These are phyloP conservation scores for Eucalyptus caleyi DNA, from an alignment of 345 rosid genomes.

Conservation along the genomic window DNA sequence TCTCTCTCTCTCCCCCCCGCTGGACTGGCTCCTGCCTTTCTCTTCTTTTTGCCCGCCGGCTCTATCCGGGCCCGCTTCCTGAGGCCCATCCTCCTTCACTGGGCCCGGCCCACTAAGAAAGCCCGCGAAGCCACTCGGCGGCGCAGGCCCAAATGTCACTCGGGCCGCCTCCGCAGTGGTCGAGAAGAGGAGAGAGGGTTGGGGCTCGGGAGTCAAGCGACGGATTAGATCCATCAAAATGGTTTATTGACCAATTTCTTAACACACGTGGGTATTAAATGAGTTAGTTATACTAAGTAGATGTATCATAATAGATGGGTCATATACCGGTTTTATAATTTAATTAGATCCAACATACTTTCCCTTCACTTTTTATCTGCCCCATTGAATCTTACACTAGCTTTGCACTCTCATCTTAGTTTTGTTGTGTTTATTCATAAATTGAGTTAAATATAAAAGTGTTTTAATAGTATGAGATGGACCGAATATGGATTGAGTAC, in stretches of 20 bases:
- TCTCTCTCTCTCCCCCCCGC: background rate
- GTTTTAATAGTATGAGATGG: rapidly evolving
- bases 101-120: background rate
- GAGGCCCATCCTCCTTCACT: background rate
- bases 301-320: too few relatives aligned
- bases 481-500: rapidly evolving
- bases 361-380: background rate
- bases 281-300: background rate
- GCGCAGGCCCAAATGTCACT: background rate
- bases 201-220: background rate
- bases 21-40: background rate
- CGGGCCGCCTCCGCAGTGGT: background rate
- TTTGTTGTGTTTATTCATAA: background rate
- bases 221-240: background rate
- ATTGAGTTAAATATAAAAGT: background rate
- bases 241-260: too few relatives aligned
- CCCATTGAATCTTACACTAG: too few relatives aligned
- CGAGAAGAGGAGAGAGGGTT: background rate
- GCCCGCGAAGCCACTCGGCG: background rate
- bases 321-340: background rate
- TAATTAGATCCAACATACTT: background rate
- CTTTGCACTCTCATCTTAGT: too few relatives aligned
- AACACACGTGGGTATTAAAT: background rate
- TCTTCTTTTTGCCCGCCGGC: background rate
- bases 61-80: background rate